Evolutionary conservation across 306 rosid genomes (phyloP).

Genomic region (Echinosophora koreensis): DNA sequence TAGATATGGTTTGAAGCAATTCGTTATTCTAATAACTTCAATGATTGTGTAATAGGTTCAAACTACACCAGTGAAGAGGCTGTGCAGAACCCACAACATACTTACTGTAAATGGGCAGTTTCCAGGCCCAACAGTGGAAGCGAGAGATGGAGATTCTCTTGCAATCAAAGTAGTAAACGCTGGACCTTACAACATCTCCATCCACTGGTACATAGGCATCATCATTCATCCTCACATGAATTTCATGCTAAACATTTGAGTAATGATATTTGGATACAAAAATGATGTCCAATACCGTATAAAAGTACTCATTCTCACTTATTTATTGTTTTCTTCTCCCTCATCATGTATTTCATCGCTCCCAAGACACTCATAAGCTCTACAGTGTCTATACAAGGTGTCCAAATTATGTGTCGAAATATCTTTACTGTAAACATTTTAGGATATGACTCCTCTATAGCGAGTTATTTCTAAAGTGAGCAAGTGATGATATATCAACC

Average conservation of each 20-base stretch:
- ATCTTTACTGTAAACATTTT: not conserved
- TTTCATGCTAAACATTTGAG: not conserved
- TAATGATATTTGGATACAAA: no score
- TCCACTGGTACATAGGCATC: conserved; percentile 73
- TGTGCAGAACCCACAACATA: conserved; percentile 74
- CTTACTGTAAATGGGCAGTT: conserved; percentile 84
- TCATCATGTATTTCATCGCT: no score
- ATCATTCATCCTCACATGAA: conserved; percentile 25
- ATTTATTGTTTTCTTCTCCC: no score
- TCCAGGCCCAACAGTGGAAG: conserved; percentile 77
- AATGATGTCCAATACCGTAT: no score
- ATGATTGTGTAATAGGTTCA: conserved; percentile 55
- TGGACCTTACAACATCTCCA: conserved; percentile 71
- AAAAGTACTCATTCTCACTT: no score
- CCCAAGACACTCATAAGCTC: no score
- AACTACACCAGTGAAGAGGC: conserved; percentile 76
- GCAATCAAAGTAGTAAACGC: conserved; percentile 69
- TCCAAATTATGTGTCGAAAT: no score
- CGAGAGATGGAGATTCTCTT: conserved; percentile 81
- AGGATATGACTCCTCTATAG: no score
- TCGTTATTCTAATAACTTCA: conserved; percentile 9
- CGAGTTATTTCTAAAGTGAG: no score
- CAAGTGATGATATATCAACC: no score
- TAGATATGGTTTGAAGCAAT: not conserved
- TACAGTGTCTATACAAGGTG: no score